Conservation (phyloP, 2,329 filamentous ascomycete genomes). For the Helicocarpus griseus region DNA sequence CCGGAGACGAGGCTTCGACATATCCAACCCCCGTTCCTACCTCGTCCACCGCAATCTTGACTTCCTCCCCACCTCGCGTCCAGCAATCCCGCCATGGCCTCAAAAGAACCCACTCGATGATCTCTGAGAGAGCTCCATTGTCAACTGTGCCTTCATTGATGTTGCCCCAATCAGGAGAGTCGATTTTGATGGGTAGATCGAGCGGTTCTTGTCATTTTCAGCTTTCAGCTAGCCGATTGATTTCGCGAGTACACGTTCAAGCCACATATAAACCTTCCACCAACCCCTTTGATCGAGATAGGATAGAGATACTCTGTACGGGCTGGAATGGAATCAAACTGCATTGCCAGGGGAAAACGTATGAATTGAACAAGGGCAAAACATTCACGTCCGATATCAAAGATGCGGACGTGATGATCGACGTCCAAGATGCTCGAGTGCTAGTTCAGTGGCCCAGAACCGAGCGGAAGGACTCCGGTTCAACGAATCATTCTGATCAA, state of each 20-base stretch:
- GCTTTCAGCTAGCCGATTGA: constrained; percentile 79
- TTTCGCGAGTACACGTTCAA: constrained; percentile 88
- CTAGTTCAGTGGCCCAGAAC: constrained; percentile 74
- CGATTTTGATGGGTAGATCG: constrained; percentile 79
- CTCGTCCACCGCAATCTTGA: constrained; percentile 83
- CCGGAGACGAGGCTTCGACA: constrained; percentile 40
- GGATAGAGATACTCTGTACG: constrained; percentile 79
- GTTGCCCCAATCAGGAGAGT: constrained; percentile 70
- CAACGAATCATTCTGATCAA: constrained; percentile 52
- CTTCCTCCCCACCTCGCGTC: constrained; percentile 66
- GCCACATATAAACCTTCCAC: constrained; percentile 68
- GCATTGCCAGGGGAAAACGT: constrained; percentile 79
- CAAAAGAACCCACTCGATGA: constrained; percentile 52
- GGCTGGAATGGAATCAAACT: constrained; percentile 95
- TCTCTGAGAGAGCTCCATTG: constrained; percentile 74
- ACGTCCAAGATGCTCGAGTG: constrained; percentile 87
- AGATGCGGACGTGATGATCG: constrained; percentile 82
- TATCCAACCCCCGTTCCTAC: constrained; percentile 93
- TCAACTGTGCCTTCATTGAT: constrained; percentile 73
- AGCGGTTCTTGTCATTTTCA: constrained; percentile 95
- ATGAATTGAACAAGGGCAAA: constrained; percentile 79
- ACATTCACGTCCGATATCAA: constrained; percentile 85
- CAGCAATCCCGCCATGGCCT: constrained; percentile 35
- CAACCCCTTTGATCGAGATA: constrained; percentile 59
- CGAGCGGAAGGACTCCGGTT: constrained; percentile 43